Evolutionary conservation across 306 rosid species (phyloP).

Genomic region (Hylodesmum podocarpum): DNA sequence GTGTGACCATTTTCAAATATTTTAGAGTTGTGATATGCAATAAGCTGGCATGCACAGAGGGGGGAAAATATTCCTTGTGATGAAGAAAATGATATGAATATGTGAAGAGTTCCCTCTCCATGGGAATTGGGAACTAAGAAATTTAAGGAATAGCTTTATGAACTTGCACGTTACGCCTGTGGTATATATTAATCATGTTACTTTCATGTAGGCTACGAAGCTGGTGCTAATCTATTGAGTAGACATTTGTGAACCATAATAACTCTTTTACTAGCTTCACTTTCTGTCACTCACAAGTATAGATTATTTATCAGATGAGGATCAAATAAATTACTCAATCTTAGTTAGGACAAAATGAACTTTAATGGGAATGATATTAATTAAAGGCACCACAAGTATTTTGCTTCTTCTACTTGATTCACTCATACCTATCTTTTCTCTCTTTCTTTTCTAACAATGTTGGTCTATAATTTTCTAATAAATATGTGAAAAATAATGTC

Average conservation of each 20-base stretch:
- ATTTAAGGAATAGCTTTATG: background rate
- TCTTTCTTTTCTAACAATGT: background rate
- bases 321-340: constrained; percentile 6
- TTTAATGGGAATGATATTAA: background rate
- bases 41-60: constrained; percentile 56
- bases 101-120: background rate
- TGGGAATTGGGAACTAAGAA: constrained; percentile 8
- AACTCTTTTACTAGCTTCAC: constrained; percentile 21
- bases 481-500: too few species aligned
- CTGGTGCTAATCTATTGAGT: constrained; percentile 55
- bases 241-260: constrained; percentile 64
- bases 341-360: constrained; percentile 27
- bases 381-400: background rate
- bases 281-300: constrained; percentile 18
- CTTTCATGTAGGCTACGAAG: constrained; percentile 41
- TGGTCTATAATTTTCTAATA: too few species aligned
- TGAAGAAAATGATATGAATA: background rate
- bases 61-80: constrained; percentile 29
- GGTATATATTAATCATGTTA: constrained; percentile 24
- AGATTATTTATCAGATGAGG: constrained; percentile 15
- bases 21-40: constrained; percentile 28
- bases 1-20: constrained; percentile 23
- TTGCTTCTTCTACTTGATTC: background rate
- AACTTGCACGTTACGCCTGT: constrained; percentile 30
- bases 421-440: background rate